Conservation (phyloP, 1,139 yeast species). For the Candida glucosophila region DNA sequence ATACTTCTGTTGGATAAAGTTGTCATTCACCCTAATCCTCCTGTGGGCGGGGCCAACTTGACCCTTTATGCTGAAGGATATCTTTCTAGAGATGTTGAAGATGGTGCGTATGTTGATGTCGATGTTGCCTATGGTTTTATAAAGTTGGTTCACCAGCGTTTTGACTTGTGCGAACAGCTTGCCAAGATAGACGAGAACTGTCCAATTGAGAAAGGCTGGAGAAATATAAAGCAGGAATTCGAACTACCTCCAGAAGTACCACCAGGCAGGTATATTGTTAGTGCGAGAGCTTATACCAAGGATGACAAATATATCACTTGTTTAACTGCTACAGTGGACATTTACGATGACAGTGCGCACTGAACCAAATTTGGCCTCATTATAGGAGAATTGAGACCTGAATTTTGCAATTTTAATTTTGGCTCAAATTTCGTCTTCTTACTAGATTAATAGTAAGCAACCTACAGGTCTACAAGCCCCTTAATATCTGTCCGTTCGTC, state of each 20-base stretch:
- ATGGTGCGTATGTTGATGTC: slow-evolving; percentile 88
- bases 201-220: slow-evolving; percentile 66
- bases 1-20: slow-evolving; percentile 54
- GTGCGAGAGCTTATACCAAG: slow-evolving; percentile 81
- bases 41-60: slow-evolving; percentile 68
- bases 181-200: slow-evolving; percentile 75
- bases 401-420: no score
- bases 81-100: slow-evolving; percentile 47
- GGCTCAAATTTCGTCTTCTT: no score
- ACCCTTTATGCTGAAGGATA: slow-evolving; percentile 70
- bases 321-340: slow-evolving; percentile 68
- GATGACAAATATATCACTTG: slow-evolving; percentile 81
- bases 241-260: slow-evolving; percentile 92
- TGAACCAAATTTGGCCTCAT: no score
- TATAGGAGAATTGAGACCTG: no score
- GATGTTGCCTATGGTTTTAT: slow-evolving; percentile 91
- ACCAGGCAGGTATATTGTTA: slow-evolving; percentile 82
- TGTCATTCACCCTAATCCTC: slow-evolving; percentile 76
- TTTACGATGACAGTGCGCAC: no score
- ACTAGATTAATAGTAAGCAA: no score
- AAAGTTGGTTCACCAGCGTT: slow-evolving; percentile 73
- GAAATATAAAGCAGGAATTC: slow-evolving; percentile 58
- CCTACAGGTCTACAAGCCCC: no score
- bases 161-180: slow-evolving; percentile 84
- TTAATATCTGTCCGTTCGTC: no score